A percentile compares a stretch with the other conserved stretches of the same genome.
Evolutionary conservation across 176 grass and related monocot genomes (phyloP).

Genomic region (Chrysopogon serrulatus): DNA sequence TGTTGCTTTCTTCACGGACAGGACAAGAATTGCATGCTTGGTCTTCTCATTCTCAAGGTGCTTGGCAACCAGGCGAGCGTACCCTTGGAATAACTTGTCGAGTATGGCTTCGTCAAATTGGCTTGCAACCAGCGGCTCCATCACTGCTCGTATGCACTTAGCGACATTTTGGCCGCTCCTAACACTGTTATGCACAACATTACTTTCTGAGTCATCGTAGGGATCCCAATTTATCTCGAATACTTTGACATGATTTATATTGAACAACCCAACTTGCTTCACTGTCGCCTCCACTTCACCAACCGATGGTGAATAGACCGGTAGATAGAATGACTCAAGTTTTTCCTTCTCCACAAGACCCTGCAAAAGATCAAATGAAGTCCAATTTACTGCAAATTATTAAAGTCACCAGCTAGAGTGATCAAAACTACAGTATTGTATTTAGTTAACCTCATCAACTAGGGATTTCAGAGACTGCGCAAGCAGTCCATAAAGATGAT

Average conservation of each 20-base stretch:
- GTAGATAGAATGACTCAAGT: slow-evolving; percentile 37
- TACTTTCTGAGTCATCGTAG: too few species aligned
- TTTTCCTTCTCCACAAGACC: slow-evolving; percentile 36
- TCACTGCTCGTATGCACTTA: neutral
- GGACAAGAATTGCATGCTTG: neutral
- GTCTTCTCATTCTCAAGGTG: slow-evolving; percentile 5
- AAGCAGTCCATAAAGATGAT: neutral
- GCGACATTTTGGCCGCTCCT: slow-evolving; percentile 8
- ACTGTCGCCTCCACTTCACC: slow-evolving; percentile 27
- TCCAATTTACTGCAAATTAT: neutral
- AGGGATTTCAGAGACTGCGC: slow-evolving; percentile 2
- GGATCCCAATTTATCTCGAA: too few species aligned
- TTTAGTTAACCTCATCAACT: slow-evolving; percentile 15
- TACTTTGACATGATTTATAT: neutral
- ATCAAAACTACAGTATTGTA: neutral
- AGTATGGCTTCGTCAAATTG: slow-evolving; percentile 27
- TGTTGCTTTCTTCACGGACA: neutral
- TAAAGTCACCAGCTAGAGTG: neutral
- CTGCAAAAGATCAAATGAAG: neutral
- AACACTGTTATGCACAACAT: too few species aligned
- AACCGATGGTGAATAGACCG: slow-evolving; percentile 36
- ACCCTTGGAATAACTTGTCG: slow-evolving; percentile 17
- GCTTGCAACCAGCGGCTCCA: slow-evolving; percentile 3
- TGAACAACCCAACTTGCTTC: slow-evolving; percentile 3
- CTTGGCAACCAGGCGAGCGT: neutral